Evolutionary conservation across 1,139 yeast species (phyloP), one percentile per base, ranked within the genome.

Genomic region (Scheffersomyces titani): DNA sequence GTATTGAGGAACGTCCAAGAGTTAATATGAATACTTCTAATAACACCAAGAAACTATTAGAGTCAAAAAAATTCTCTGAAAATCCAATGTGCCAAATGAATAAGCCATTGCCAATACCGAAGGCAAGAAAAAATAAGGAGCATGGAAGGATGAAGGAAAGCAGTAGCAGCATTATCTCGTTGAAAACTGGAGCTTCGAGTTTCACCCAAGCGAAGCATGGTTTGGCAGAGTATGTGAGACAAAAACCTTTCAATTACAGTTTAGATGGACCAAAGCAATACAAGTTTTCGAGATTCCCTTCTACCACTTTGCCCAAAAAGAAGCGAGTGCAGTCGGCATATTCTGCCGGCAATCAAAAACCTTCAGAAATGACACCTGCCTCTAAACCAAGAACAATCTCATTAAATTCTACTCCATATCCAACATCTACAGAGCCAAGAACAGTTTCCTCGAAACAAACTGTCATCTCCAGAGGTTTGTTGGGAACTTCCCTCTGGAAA

Each of bases 231-330:
- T 57, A 61, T 49, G 71, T 73, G 3, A 63, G 73, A 54, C 72
- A 70, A 55, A 61, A 74, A 18, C 78, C 79, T 0, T 71, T 69
- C 54, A 71, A 74, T 54, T 72, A 60, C 55, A 70, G 78, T 59
- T 68, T 78, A 19, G 82, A 77, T 59, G 51, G 65, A 7, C 70
- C 71, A 3, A 67, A 63, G n/a, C 72, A 74, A 49, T 78, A 78
- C 59, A 62, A 60, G n/a, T 65, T 61, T 49, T 68, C 78, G n/a
- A 66, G 76, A 53, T 78, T 70, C 57, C 60, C 63, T 47, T 52
- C 62, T n/a, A 69, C 69, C 3, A 55, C 58, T 11, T 22, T 19
- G 24, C 49, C 49, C 20, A 22, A 46, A 22, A 46, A 46, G 49
- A 46, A 46, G 24, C 7, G 49, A 19, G 49, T 46, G 13, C 49